These are phyloP conservation scores for Mrakia hoshinonis DNA, from an alignment of 768 basidiomycete species.

Conservation along the genomic window DNA sequence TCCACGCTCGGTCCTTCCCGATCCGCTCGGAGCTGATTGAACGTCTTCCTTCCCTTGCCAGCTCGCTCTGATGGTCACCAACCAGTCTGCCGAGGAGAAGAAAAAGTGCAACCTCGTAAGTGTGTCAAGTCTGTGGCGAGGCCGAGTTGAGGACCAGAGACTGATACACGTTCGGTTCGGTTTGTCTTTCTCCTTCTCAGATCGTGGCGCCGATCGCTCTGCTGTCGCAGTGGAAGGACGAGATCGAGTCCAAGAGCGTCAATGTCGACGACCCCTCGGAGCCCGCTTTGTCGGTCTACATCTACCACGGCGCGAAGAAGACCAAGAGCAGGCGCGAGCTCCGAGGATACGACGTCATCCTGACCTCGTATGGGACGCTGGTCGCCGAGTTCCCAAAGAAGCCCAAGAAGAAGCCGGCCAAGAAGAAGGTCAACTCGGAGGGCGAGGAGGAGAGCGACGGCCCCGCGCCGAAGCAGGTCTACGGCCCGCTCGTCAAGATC, in stretches of 20 bases:
- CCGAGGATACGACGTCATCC: conserved; percentile 50
- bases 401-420: conserved; percentile 45
- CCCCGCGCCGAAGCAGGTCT: conserved; percentile 33
- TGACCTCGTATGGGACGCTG: conserved; percentile 63
- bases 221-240: conserved; percentile 59
- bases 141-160: too few relatives aligned
- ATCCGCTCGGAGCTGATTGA: background rate
- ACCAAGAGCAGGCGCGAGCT: conserved; percentile 49
- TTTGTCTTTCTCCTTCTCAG: background rate
- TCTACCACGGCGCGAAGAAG: conserved; percentile 58
- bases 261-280: background rate
- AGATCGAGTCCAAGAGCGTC: conserved; percentile 58
- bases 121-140: too few relatives aligned
- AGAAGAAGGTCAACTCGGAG: conserved; percentile 32
- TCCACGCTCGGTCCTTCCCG: too few relatives aligned
- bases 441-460: conserved; percentile 10
- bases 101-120: conserved; percentile 57
- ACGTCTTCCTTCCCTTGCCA: conserved; percentile 31
- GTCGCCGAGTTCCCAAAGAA: conserved; percentile 34
- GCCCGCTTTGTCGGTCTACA: conserved; percentile 41
- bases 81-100: conserved; percentile 47
- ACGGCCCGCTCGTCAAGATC: conserved; percentile 55
- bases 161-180: too few relatives aligned
- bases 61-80: conserved; percentile 62
- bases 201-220: conserved; percentile 47